Conservation (phyloP, 192 early-diverging fungal genomes). For the Phycomyces blakesleeanus region DNA sequence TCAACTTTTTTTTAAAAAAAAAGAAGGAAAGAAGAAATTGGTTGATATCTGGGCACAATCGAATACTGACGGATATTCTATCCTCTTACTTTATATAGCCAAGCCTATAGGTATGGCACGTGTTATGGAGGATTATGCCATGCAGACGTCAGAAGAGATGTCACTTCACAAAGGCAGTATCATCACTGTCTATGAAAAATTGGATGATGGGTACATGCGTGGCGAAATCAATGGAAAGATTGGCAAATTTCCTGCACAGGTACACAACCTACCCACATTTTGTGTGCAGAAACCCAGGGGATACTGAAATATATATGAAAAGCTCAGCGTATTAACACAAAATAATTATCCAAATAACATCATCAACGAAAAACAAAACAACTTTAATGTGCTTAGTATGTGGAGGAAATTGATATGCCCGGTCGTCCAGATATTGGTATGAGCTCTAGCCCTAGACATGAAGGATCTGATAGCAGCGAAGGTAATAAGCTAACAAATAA, state of each 20-base stretch:
- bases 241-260: conserved; percentile 64
- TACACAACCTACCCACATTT: no score
- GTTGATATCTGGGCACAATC: background rate
- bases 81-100: background rate
- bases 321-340: no score
- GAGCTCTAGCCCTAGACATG: background rate
- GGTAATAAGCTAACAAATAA: background rate
- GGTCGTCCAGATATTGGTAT: conserved; percentile 19
- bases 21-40: background rate
- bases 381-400: no score
- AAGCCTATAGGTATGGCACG: conserved; percentile 44
- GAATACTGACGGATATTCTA: background rate
- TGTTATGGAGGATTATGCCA: conserved; percentile 71
- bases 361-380: no score
- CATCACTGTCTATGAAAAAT: conserved; percentile 62
- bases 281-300: no score
- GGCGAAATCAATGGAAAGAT: conserved; percentile 66
- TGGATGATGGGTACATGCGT: conserved; percentile 61
- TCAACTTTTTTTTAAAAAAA: background rate
- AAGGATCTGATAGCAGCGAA: background rate
- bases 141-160: conserved; percentile 59
- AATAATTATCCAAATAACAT: no score
- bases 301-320: no score
- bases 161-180: conserved; percentile 62
- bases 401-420: conserved; percentile 34